These are phyloP conservation scores for Spatholobus suberectus DNA, from an alignment of 306 rosid genomes.

Conservation along the genomic window DNA sequence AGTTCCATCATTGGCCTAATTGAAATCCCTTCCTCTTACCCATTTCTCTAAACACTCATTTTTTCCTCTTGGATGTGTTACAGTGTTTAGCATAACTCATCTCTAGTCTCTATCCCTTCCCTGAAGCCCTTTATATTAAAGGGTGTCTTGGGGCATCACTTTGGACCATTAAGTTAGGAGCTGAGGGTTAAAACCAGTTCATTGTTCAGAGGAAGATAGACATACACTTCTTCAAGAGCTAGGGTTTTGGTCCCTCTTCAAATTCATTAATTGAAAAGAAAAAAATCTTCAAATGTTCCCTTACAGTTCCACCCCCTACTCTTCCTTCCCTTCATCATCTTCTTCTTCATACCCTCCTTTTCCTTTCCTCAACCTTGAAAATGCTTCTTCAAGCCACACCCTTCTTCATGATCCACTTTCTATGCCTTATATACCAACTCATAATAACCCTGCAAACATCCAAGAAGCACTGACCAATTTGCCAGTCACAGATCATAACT, in stretches of 20 bases:
- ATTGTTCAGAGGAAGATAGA: conserved; percentile 45
- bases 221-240: conserved; percentile 32
- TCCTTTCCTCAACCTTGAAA: conserved; percentile 46
- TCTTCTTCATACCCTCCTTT: conserved; percentile 48
- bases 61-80: conserved; percentile 29
- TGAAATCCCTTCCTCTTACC: conserved; percentile 2
- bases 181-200: neutral
- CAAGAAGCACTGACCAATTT: conserved; percentile 46
- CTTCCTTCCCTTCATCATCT: conserved; percentile 50
- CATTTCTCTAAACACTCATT: neutral
- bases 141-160: conserved; percentile 40
- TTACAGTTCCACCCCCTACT: conserved; percentile 50
- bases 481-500: conserved; percentile 39
- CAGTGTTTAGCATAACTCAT: neutral
- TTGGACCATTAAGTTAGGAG: conserved; percentile 39
- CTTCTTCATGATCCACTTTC: conserved; percentile 50
- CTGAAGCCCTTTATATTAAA: conserved; percentile 42
- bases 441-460: conserved; percentile 19
- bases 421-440: conserved; percentile 47
- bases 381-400: conserved; percentile 38
- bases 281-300: conserved; percentile 60
- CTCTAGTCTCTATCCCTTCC: neutral
- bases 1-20: conserved; percentile 45
- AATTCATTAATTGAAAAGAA: conserved; percentile 12
- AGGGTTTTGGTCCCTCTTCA: conserved; percentile 40